phyloP scores from a whole-genome alignment of 1,284 basidiomycete genomes.

The Erythrobasidium hasegawianum region DNA sequence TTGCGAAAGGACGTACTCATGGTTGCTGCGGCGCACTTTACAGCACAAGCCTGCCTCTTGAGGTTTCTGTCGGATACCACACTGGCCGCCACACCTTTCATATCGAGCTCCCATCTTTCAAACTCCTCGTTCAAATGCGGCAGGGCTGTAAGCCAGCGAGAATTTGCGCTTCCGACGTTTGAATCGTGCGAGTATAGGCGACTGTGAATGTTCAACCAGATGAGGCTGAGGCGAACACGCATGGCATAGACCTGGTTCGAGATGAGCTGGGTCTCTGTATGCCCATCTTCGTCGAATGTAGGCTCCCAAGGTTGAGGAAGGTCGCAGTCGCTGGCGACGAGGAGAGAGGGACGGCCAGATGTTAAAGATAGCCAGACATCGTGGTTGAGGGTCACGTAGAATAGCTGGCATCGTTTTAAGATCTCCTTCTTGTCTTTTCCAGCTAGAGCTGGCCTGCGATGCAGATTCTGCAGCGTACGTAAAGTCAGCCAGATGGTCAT shows the following conservation, averaged over 20 bases:
- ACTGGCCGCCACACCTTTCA: slow-evolving; percentile 3
- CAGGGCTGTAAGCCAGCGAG: slow-evolving; percentile 12
- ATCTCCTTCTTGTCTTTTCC: slow-evolving; percentile 14
- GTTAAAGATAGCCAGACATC: slow-evolving; percentile 28
- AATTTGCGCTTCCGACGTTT: neutral
- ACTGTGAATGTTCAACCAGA: slow-evolving; percentile 9
- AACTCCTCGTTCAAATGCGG: slow-evolving; percentile 10
- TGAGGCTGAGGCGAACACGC: slow-evolving; percentile 14
- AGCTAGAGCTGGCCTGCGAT: slow-evolving; percentile 14
- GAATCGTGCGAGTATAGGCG: slow-evolving; percentile 4
- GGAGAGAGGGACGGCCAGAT: slow-evolving; percentile 12
- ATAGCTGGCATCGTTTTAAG: slow-evolving; percentile 26
- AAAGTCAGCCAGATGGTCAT: neutral
- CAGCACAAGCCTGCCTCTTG: slow-evolving; percentile 19
- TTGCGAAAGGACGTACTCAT: slow-evolving; percentile 3
- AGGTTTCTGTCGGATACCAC: slow-evolving; percentile 2
- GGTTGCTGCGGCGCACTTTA: slow-evolving; percentile 13
- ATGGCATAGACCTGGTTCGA: slow-evolving; percentile 25
- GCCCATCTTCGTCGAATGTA: neutral
- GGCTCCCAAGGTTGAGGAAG: slow-evolving; percentile 17
- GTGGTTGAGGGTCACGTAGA: slow-evolving; percentile 18
- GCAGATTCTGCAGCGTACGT: slow-evolving; percentile 9
- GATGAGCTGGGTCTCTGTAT: neutral
- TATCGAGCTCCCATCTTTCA: slow-evolving; percentile 10
- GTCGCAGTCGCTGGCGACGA: slow-evolving; percentile 17